Percentiles rank a stretch among this genome's conserved stretches.
Evolutionary conservation across 352 stramenopile species (phyloP).

Genomic region (Globisporangium emineosum): DNA sequence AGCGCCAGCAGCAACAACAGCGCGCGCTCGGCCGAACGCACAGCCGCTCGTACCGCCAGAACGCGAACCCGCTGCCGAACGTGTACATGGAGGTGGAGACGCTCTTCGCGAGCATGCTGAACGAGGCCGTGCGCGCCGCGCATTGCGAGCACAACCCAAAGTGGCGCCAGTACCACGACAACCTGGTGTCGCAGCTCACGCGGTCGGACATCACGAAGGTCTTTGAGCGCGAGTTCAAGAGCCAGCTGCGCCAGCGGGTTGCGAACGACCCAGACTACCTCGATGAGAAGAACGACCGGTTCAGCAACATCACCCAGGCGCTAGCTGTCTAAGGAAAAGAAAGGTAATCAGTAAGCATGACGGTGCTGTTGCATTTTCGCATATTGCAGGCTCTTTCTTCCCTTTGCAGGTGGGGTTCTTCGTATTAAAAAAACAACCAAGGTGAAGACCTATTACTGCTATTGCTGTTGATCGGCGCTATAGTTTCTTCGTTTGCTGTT

Average conservation of each 20-base stretch:
- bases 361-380: background rate
- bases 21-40: conserved; percentile 28
- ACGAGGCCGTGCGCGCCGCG: conserved; percentile 57
- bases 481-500: background rate
- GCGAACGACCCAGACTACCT: conserved; percentile 52
- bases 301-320: conserved; percentile 50
- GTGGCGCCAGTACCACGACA: conserved; percentile 54
- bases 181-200: conserved; percentile 47
- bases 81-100: conserved; percentile 61
- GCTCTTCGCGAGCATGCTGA: conserved; percentile 59
- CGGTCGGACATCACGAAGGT: conserved; percentile 43
- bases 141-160: conserved; percentile 51
- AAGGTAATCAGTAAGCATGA: background rate
- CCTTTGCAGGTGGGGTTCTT: background rate
- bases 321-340: conserved; percentile 33
- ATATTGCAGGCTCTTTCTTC: background rate
- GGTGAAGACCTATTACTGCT: conserved; percentile 4
- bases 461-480: background rate
- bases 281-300: conserved; percentile 32
- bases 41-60: conserved; percentile 63
- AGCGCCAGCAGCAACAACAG: conserved; percentile 24
- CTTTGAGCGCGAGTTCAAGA: conserved; percentile 64
- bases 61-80: conserved; percentile 45
- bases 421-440: background rate
- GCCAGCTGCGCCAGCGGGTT: conserved; percentile 49